Conservation (phyloP, 1,284 basidiomycete genomes). For the Malassezia equina region DNA sequence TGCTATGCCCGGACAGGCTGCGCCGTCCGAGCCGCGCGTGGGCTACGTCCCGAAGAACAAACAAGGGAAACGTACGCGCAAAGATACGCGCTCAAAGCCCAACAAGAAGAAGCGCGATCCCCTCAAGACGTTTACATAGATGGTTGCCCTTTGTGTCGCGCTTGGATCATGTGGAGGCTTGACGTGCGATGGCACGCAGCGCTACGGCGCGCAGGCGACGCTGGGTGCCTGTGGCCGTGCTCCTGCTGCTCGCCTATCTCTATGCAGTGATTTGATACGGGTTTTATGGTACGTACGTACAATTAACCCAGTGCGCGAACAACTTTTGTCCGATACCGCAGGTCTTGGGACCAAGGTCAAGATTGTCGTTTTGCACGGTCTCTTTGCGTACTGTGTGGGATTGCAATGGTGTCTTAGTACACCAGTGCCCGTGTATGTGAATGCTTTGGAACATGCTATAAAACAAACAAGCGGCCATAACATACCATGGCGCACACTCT, state of each 20-base stretch:
- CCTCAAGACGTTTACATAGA: constrained; percentile 14
- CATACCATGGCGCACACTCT: background rate
- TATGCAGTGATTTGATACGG: background rate
- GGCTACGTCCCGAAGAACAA: constrained; percentile 15
- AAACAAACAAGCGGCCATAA: too few species aligned
- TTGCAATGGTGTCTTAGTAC: background rate
- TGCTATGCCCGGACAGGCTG: constrained; percentile 21
- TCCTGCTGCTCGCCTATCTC: background rate
- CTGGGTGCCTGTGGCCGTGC: background rate
- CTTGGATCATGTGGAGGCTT: background rate
- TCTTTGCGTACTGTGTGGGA: background rate
- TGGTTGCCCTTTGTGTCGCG: background rate
- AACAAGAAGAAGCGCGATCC: constrained; percentile 13
- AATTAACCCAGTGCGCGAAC: background rate
- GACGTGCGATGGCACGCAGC: background rate
- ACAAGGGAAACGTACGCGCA: background rate
- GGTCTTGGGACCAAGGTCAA: background rate
- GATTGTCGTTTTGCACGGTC: background rate
- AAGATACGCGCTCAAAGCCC: background rate
- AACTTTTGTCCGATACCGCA: background rate
- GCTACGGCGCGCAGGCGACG: too few species aligned
- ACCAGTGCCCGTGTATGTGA: background rate
- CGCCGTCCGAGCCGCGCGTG: background rate
- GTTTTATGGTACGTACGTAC: background rate
- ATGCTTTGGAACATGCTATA: background rate